Evolutionary conservation across 768 basidiomycete species (phyloP).

Genomic region (Pulveroboletus sp.): DNA sequence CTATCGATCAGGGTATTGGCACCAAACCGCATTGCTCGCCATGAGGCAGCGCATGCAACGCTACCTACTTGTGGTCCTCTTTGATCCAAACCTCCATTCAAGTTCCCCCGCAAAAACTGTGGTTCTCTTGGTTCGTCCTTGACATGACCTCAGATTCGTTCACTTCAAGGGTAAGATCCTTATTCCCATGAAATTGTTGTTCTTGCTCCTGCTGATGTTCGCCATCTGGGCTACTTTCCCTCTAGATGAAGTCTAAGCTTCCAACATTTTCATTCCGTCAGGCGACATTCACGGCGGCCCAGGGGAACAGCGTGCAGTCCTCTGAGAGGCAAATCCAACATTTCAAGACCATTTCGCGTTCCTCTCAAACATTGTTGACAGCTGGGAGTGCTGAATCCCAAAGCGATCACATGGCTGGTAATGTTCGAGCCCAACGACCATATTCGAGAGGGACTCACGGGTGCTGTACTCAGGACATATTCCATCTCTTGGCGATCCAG

Average conservation of each 20-base stretch:
- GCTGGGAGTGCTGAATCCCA: not conserved
- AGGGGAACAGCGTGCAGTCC: not conserved
- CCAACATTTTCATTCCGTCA: not conserved
- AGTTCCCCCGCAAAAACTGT: conserved; percentile 4
- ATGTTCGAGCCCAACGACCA: not conserved
- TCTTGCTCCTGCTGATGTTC: not conserved
- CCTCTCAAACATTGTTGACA: conserved; percentile 1
- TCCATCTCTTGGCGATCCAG: not conserved
- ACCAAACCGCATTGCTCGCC: conserved; percentile 17
- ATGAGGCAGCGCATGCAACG: conserved; percentile 23
- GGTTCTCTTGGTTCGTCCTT: not conserved
- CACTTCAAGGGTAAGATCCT: conserved; percentile 8
- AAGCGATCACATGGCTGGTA: conserved; percentile 2
- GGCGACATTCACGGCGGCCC: not conserved
- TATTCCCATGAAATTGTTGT: not conserved
- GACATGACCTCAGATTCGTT: conserved; percentile 4
- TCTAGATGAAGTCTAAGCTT: conserved; percentile 4
- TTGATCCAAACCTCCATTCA: conserved; percentile 3
- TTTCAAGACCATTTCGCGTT: not conserved
- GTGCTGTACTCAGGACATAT: not conserved
- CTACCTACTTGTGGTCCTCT: conserved; percentile 1
- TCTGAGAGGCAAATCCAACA: not conserved
- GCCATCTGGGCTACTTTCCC: not conserved
- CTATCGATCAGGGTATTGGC: conserved; percentile 8
- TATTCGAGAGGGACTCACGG: conserved; percentile 6